Evolutionary conservation across 331 rosid species (phyloP).

Genomic region (Prunus yedoensis): DNA sequence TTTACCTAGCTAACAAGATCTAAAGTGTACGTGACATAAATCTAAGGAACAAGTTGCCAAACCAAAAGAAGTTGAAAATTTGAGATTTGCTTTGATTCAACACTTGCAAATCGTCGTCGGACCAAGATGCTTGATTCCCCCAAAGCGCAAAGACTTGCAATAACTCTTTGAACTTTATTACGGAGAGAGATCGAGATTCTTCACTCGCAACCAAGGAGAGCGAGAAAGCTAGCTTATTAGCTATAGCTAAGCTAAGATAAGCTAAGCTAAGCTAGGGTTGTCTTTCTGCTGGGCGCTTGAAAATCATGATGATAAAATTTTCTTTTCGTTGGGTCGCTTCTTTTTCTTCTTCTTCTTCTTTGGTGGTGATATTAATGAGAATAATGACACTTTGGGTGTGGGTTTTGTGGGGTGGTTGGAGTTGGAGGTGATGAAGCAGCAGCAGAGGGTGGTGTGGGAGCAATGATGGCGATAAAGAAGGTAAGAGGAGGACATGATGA

Average conservation of each 20-base stretch:
- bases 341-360: constrained; percentile 10
- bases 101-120: constrained; percentile 64
- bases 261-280: constrained; percentile 12
- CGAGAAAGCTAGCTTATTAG: neutral
- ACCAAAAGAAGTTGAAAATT: constrained; percentile 22
- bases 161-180: neutral
- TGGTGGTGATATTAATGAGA: neutral
- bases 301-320: neutral
- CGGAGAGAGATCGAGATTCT: neutral
- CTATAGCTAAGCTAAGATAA: neutral
- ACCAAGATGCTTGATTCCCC: constrained; percentile 95
- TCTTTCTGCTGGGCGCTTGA: neutral
- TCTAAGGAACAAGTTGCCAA: neutral
- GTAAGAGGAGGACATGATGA: constrained; percentile 58
- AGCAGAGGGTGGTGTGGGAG: constrained; percentile 44
- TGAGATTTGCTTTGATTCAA: constrained; percentile 42
- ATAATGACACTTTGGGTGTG: constrained; percentile 48
- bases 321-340: constrained; percentile 6
- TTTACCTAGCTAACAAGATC: neutral
- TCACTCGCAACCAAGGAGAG: constrained; percentile 3
- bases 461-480: constrained; percentile 75
- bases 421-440: constrained; percentile 19
- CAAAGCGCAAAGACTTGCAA: constrained; percentile 2
- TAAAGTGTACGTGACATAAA: neutral
- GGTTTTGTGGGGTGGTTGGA: constrained; percentile 43